Evolutionary conservation across 805 yeast species (phyloP).

Genomic region (Kuraishia floccosa): DNA sequence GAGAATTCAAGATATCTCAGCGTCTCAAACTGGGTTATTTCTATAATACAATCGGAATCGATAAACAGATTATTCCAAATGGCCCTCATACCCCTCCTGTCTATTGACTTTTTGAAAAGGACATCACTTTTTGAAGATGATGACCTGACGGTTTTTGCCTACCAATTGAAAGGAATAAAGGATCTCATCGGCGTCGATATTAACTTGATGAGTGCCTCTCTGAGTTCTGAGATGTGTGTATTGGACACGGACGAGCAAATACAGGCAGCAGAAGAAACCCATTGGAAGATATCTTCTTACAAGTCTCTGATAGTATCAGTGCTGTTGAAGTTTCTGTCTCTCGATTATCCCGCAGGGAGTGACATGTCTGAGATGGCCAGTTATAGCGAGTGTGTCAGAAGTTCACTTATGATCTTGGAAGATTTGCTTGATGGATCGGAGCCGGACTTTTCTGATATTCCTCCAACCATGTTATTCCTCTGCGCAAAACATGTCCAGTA

Average conservation of each 20-base stretch:
- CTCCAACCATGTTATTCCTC: background rate
- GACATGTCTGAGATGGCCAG: conserved; percentile 10
- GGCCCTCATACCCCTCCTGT: conserved; percentile 11
- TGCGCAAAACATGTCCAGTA: too few relatives aligned
- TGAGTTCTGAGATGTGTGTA: conserved; percentile 49
- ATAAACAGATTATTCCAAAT: conserved; percentile 50
- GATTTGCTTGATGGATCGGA: conserved; percentile 48
- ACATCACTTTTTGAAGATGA: conserved; percentile 27
- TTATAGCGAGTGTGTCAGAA: conserved; percentile 25
- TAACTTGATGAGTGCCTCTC: conserved; percentile 29
- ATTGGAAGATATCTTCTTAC: conserved; percentile 49
- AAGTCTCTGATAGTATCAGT: conserved; percentile 40
- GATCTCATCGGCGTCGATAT: conserved; percentile 38
- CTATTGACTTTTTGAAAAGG: conserved; percentile 14
- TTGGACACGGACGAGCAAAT: conserved; percentile 33
- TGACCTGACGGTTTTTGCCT: conserved; percentile 54
- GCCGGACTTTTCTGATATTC: conserved; percentile 27
- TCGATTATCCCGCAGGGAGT: conserved; percentile 7
- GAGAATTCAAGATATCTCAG: conserved; percentile 29
- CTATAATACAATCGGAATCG: conserved; percentile 36
- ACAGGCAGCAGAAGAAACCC: conserved; percentile 26
- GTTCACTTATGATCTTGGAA: conserved; percentile 32
- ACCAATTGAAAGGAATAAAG: conserved; percentile 42
- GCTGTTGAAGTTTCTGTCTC: conserved; percentile 31
- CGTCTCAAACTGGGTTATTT: conserved; percentile 37